Evolutionary conservation across 768 basidiomycete genomes (phyloP), one percentile per base, ranked within the genome.

Genomic region (Saitozyma podzolica): DNA sequence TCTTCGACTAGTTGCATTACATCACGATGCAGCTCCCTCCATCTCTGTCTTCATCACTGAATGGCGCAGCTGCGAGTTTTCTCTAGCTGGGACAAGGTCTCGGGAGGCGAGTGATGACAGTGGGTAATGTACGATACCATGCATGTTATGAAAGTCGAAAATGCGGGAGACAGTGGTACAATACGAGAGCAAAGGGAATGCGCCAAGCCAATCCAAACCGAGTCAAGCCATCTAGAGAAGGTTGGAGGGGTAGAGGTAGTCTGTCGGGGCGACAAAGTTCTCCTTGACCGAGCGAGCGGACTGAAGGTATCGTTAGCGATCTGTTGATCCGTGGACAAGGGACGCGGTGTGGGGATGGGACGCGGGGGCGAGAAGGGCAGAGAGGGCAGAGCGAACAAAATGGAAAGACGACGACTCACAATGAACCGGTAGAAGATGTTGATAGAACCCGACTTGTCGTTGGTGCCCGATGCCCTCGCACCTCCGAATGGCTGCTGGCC

Each of bases 401-500:
- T 10, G 50, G 9, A 14, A 45, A 17, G 13, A 10, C 13, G 16
- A 48, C 9, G 50, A 61, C 59, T 61, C 58, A 68, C 64, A 43
- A 76, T 66, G 73, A 79, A 80, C 59, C 94, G 84, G 80, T 86
- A 87, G 81, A 86, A 88, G 73, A 89, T 85, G 54, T 80, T 83
- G 64, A 91, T 86, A 65, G 90, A 91, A 20, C 90, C 96, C 0
- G 94, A 92, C 82, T 98, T 99, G 80, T 98, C 96, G 83, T 98
- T 98, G 65, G 95, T 99, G 39, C 96, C 95, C 75, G 89, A 91
- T 40, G 85, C 90, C 43, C 94, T 86, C 2, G 87, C 91, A 40
- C 96, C 96, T 53, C 96, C 96, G 76, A 99, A 99, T 10, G 96
- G 95, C 80, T 99, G 94, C 79, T 97, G 94, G 9, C 93, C 95